Evolutionary conservation across 306 rosid species (phyloP).

Genomic region (Clitoria ternatea): DNA sequence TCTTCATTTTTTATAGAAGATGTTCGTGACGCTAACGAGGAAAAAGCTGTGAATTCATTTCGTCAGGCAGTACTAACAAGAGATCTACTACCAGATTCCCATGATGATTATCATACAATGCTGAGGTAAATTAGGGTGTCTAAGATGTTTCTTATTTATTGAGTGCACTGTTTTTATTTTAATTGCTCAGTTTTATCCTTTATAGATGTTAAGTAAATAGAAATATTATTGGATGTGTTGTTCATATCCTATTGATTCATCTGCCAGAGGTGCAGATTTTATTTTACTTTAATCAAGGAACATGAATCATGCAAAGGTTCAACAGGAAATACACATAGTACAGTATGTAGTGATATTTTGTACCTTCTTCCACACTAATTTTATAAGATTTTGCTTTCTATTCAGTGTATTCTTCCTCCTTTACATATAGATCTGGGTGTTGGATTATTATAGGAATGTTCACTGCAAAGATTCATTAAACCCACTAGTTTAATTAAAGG

Average conservation of each 20-base stretch:
- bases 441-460: background rate
- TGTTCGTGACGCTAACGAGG: constrained; percentile 91
- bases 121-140: constrained; percentile 53
- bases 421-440: background rate
- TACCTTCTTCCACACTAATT: constrained; percentile 11
- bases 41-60: constrained; percentile 65
- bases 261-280: background rate
- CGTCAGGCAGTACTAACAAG: constrained; percentile 51
- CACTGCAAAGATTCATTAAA: background rate
- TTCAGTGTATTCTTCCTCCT: constrained; percentile 3
- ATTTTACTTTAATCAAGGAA: background rate
- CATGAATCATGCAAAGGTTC: background rate
- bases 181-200: constrained; percentile 7
- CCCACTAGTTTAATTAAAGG: background rate
- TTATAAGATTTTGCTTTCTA: constrained; percentile 7
- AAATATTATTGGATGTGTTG: background rate
- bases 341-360: constrained; percentile 8
- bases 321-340: background rate
- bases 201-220: background rate
- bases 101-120: constrained; percentile 90
- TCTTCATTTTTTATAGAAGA: constrained; percentile 68
- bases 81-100: constrained; percentile 70
- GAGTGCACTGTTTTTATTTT: constrained; percentile 7
- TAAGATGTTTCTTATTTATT: background rate
- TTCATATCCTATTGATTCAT: constrained; percentile 16